phyloP scores from a whole-genome alignment of 768 basidiomycete species.

The Termitomyces sp. region DNA sequence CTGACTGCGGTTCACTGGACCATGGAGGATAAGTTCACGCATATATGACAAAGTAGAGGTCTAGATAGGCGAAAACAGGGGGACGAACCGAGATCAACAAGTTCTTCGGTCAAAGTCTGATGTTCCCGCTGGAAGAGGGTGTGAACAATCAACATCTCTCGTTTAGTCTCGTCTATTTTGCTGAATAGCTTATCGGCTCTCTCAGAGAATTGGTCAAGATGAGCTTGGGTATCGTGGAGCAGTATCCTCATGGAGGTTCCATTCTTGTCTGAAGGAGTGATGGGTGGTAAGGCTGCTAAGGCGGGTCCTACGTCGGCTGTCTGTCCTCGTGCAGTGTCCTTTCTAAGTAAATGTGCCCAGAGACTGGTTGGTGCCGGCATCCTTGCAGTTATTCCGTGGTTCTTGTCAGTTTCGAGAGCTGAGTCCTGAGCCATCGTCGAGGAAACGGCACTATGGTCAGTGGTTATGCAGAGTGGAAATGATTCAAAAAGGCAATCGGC shows the following conservation, averaged over 20 bases:
- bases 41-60: constrained; percentile 12
- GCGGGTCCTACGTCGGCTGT: constrained; percentile 16
- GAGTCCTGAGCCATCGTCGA: constrained; percentile 2
- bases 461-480: neutral
- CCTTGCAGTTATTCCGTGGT: constrained; percentile 23
- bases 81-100: constrained; percentile 52
- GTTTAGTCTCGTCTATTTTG: constrained; percentile 48
- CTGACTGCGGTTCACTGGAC: constrained; percentile 61
- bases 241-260: constrained; percentile 71
- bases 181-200: constrained; percentile 51
- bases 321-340: constrained; percentile 29
- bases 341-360: constrained; percentile 59
- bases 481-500: neutral
- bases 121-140: constrained; percentile 58
- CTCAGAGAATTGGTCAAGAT: constrained; percentile 63
- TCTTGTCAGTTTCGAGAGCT: constrained; percentile 5
- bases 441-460: neutral
- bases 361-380: constrained; percentile 33
- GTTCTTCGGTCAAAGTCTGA: constrained; percentile 52
- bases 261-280: constrained; percentile 58
- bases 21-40: constrained; percentile 8
- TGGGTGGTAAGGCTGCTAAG: constrained; percentile 25
- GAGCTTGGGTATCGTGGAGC: constrained; percentile 69
- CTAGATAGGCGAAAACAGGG: constrained; percentile 3
- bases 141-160: constrained; percentile 51